Percentiles rank a stretch among this genome's conserved stretches.
Conservation (phyloP, 345 rosid species). For the Moringa oleifera region DNA sequence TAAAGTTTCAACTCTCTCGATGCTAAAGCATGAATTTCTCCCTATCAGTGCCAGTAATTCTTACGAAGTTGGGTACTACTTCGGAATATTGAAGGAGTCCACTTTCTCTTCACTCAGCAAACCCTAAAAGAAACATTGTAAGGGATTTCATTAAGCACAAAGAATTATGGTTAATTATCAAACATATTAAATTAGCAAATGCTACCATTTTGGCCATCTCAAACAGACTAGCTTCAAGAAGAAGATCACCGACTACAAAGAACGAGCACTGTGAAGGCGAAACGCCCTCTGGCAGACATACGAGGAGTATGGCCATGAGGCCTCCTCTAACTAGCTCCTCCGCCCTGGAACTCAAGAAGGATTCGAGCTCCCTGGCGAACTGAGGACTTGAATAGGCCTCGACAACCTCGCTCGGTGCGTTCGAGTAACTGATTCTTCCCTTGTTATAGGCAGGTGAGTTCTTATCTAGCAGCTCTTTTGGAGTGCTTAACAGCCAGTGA, state of each 20-base stretch:
- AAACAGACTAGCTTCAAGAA: not conserved
- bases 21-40: constrained; percentile 23
- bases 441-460: constrained; percentile 8
- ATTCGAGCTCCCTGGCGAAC: constrained; percentile 5
- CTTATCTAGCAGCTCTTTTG: constrained; percentile 2
- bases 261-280: not conserved
- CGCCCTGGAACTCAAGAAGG: constrained; percentile 5
- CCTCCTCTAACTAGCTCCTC: constrained; percentile 10
- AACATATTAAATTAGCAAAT: too few species aligned
- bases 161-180: not conserved
- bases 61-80: not conserved
- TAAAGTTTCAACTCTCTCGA: constrained; percentile 14
- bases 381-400: constrained; percentile 4
- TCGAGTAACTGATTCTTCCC: not conserved
- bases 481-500: constrained; percentile 3
- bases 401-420: not conserved
- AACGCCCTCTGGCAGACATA: not conserved
- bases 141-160: too few species aligned
- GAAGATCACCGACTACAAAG: not conserved
- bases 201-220: not conserved
- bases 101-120: constrained; percentile 11
- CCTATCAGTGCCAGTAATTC: constrained; percentile 6
- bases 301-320: not conserved
- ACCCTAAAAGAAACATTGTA: too few species aligned
- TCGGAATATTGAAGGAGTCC: constrained; percentile 14